Percentiles rank a stretch among this genome's conserved stretches.
Evolutionary conservation across 495 filamentous ascomycete genomes (phyloP).

Genomic region (Aspergillus conjunctus): DNA sequence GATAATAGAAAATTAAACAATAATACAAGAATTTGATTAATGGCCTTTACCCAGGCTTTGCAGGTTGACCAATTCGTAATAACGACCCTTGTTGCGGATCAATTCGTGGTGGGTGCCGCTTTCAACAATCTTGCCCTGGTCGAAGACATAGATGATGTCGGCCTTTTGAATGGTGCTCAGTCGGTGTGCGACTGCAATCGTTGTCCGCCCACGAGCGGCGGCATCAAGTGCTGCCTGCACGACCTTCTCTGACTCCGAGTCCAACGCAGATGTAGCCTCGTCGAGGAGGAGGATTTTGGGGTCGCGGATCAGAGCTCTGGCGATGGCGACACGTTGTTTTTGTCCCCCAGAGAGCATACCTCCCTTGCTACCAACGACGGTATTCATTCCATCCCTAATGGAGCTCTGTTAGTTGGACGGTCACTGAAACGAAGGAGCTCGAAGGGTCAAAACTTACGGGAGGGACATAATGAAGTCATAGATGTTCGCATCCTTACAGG

Average conservation of each 20-base stretch:
- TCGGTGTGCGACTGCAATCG: constrained; percentile 77
- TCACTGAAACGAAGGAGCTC: neutral
- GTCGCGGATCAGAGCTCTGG: constrained; percentile 70
- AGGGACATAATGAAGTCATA: constrained; percentile 84
- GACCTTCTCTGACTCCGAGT: constrained; percentile 80
- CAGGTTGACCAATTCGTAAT: constrained; percentile 75
- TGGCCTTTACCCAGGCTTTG: constrained; percentile 72
- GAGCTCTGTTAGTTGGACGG: constrained; percentile 30
- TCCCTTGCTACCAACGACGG: constrained; percentile 75
- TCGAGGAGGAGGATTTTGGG: constrained; percentile 75
- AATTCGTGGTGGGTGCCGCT: constrained; percentile 70
- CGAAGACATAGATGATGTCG: constrained; percentile 82
- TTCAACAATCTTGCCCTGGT: constrained; percentile 73
- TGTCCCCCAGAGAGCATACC: constrained; percentile 80
- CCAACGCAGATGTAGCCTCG: constrained; percentile 80
- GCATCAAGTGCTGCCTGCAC: constrained; percentile 79
- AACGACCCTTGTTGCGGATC: constrained; percentile 66
- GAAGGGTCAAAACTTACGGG: constrained; percentile 40
- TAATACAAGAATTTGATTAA: constrained; percentile 24
- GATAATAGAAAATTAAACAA: constrained; percentile 5
- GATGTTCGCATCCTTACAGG: constrained; percentile 87
- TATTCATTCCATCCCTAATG: constrained; percentile 69
- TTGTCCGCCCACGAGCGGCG: constrained; percentile 73
- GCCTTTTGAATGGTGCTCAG: constrained; percentile 81
- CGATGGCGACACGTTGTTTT: constrained; percentile 80